A percentile compares a stretch with the other conserved stretches of the same genome.
Evolutionary conservation across 768 basidiomycete species (phyloP).

Genomic region (Leccinum sublutescens): DNA sequence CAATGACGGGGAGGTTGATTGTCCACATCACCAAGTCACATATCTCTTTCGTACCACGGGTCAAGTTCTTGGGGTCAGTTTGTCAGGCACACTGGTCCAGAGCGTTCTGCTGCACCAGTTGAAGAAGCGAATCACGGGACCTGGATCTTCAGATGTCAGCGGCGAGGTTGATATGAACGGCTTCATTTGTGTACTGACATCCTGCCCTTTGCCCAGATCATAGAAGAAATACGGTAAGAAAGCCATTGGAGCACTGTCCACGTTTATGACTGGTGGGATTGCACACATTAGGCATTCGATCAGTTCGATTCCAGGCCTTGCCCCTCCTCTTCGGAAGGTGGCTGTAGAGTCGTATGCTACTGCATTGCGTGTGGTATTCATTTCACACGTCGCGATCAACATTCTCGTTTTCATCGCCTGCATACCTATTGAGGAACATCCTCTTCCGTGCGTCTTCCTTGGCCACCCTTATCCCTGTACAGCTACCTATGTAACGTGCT

Average conservation of each 20-base stretch:
- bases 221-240: constrained; percentile 63
- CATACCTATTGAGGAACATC: constrained; percentile 74
- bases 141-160: constrained; percentile 68
- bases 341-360: constrained; percentile 78
- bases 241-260: constrained; percentile 12
- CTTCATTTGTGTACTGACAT: constrained; percentile 19
- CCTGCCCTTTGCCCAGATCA: constrained; percentile 49
- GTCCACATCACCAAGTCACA: constrained; percentile 55
- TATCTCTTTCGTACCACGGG: constrained; percentile 94
- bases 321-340: constrained; percentile 50
- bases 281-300: constrained; percentile 57
- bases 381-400: constrained; percentile 70
- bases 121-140: constrained; percentile 71
- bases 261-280: constrained; percentile 16
- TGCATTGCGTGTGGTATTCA: constrained; percentile 80
- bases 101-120: constrained; percentile 70
- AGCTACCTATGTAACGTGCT: constrained; percentile 15
- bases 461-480: constrained; percentile 11
- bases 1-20: constrained; percentile 8
- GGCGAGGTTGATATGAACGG: constrained; percentile 25
- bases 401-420: constrained; percentile 65
- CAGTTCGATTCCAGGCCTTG: constrained; percentile 63
- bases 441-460: constrained; percentile 42
- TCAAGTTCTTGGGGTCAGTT: constrained; percentile 92
- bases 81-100: constrained; percentile 84